A percentile compares a stretch with the other conserved stretches of the same genome.
phyloP scores from a whole-genome alignment of 192 early-diverging fungal genomes.

The Irineochytrium annulatum region DNA sequence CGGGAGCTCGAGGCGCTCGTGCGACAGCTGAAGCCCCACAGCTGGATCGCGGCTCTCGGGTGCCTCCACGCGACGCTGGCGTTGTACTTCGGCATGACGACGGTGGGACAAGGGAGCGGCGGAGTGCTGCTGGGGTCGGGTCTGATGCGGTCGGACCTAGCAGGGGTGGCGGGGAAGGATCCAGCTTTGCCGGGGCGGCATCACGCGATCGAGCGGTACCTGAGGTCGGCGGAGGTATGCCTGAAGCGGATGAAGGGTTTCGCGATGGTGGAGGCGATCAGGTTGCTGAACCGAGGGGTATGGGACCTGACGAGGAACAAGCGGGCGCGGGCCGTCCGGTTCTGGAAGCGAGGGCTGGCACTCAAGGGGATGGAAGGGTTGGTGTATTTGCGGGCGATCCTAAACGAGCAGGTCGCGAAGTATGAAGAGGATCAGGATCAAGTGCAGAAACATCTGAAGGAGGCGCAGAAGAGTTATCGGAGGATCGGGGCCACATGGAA shows the following conservation, averaged over 20 bases:
- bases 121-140: no score
- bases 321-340: constrained; percentile 4
- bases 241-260: not conserved
- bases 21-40: constrained; percentile 11
- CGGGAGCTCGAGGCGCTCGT: not conserved
- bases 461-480: not conserved
- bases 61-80: not conserved
- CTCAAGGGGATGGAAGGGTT: not conserved
- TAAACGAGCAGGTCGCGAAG: constrained; percentile 1
- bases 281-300: constrained; percentile 7
- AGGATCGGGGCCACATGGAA: constrained; percentile 9
- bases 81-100: constrained; percentile 2
- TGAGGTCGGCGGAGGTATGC: not conserved
- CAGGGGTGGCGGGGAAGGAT: not conserved
- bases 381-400: not conserved
- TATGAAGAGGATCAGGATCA: not conserved
- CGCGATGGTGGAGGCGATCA: not conserved
- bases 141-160: no score
- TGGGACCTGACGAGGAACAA: not conserved
- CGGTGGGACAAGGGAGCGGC: no score
- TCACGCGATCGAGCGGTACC: not conserved
- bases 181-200: not conserved
- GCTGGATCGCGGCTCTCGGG: constrained; percentile 14
- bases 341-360: constrained; percentile 2
- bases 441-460: not conserved